phyloP scores from a whole-genome alignment of 495 filamentous ascomycete genomes.

The Neurospora sp. region DNA sequence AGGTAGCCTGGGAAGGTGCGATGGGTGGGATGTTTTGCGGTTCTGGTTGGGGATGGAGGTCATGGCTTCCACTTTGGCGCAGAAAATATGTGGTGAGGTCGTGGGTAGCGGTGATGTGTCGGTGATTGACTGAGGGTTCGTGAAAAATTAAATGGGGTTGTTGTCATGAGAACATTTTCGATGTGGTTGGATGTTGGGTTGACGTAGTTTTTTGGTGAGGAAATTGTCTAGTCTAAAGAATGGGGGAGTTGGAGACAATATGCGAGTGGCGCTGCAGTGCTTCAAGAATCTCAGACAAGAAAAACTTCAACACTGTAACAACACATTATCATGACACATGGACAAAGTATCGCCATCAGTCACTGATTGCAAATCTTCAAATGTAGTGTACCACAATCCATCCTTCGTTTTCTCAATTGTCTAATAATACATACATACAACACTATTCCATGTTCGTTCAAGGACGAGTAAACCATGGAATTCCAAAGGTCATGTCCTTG shows the following conservation, averaged over 20 bases:
- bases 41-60: not conserved
- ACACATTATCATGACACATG: not conserved
- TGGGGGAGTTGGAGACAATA: not conserved
- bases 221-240: not conserved
- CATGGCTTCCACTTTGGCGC: not conserved
- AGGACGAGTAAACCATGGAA: not conserved
- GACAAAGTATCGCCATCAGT: not conserved
- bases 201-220: not conserved
- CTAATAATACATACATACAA: not conserved
- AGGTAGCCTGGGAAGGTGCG: not conserved
- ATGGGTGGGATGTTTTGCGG: not conserved
- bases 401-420: not conserved
- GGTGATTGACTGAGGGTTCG: not conserved
- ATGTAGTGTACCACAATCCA: not conserved
- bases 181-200: not conserved
- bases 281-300: not conserved
- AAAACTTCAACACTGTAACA: not conserved
- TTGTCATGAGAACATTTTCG: not conserved
- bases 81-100: not conserved
- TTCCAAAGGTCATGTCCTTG: not conserved
- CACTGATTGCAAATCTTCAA: not conserved
- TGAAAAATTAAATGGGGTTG: not conserved
- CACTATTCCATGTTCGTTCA: not conserved
- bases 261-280: not conserved
- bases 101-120: not conserved